Conservation (phyloP, 805 yeast species). For the Kregervanrija fluxuum region DNA sequence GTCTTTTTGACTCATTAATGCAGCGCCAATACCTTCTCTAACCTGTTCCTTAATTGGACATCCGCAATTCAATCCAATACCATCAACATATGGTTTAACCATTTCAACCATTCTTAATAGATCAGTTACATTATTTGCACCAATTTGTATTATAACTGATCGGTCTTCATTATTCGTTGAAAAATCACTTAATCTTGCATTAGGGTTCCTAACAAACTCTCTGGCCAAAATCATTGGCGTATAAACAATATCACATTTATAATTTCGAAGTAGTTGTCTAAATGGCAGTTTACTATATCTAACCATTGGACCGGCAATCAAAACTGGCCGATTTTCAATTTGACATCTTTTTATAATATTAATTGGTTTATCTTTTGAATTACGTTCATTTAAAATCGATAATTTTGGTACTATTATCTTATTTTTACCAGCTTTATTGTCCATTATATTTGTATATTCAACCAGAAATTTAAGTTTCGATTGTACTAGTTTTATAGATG, state of each 20-base stretch:
- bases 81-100: constrained; percentile 89
- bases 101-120: constrained; percentile 75
- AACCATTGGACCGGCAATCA: constrained; percentile 92
- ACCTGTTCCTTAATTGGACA: constrained; percentile 95
- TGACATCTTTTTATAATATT: constrained; percentile 41
- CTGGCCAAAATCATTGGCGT: constrained; percentile 96
- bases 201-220: constrained; percentile 80
- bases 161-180: constrained; percentile 67
- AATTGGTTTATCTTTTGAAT: constrained; percentile 45
- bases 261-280: constrained; percentile 69
- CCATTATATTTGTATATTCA: no score
- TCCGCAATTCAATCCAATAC: constrained; percentile 92
- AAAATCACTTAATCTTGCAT: constrained; percentile 80
- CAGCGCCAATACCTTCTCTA: constrained; percentile 95
- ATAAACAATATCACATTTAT: constrained; percentile 75
- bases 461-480: no score
- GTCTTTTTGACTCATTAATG: constrained; percentile 79
- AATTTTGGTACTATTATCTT: constrained; percentile 11
- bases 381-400: constrained; percentile 22
- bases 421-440: not conserved
- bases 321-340: constrained; percentile 46
- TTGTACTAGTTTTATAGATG: no score
- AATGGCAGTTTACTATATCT: constrained; percentile 92
- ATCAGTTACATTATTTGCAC: constrained; percentile 79
- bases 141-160: constrained; percentile 82